Evolutionary conservation across 1,284 basidiomycete genomes (phyloP).

Genomic region (Anthracocystis walkeri): DNA sequence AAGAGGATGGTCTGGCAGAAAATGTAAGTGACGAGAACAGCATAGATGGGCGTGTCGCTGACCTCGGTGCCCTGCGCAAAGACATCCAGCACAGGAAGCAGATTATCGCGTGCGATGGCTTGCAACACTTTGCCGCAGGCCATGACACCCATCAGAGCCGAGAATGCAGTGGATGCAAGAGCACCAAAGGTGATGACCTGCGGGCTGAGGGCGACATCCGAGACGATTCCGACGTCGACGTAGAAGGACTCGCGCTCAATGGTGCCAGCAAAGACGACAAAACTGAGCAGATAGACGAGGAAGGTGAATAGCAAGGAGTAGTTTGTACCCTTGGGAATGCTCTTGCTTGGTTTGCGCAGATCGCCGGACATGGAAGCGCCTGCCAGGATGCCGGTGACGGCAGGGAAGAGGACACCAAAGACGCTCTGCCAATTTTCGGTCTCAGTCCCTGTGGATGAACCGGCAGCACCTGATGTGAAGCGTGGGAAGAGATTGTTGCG

Average conservation of each 20-base stretch:
- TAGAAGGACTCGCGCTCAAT: constrained; percentile 66
- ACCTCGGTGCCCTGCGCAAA: constrained; percentile 67
- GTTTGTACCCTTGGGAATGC: constrained; percentile 69
- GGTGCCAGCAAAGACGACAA: constrained; percentile 66
- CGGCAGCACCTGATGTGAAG: constrained; percentile 66
- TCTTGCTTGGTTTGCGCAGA: constrained; percentile 68
- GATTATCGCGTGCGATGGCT: constrained; percentile 67
- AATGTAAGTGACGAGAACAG: constrained; percentile 63
- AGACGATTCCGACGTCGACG: constrained; percentile 64
- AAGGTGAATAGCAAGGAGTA: constrained; percentile 67
- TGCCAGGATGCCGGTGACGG: constrained; percentile 67
- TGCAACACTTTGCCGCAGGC: constrained; percentile 68
- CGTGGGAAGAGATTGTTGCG: constrained; percentile 62
- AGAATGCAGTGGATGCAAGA: constrained; percentile 66
- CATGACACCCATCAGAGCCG: constrained; percentile 68
- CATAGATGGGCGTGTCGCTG: constrained; percentile 65
- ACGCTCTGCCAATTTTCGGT: constrained; percentile 65
- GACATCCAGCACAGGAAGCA: constrained; percentile 62
- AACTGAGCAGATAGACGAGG: constrained; percentile 58
- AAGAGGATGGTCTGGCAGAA: constrained; percentile 65
- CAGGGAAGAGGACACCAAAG: constrained; percentile 68
- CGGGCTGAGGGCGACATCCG: constrained; percentile 65
- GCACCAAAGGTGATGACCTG: constrained; percentile 66
- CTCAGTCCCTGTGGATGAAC: constrained; percentile 53
- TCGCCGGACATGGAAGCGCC: constrained; percentile 69